phyloP scores from a whole-genome alignment of 345 rosid genomes.

The Eucalyptus paniculata region DNA sequence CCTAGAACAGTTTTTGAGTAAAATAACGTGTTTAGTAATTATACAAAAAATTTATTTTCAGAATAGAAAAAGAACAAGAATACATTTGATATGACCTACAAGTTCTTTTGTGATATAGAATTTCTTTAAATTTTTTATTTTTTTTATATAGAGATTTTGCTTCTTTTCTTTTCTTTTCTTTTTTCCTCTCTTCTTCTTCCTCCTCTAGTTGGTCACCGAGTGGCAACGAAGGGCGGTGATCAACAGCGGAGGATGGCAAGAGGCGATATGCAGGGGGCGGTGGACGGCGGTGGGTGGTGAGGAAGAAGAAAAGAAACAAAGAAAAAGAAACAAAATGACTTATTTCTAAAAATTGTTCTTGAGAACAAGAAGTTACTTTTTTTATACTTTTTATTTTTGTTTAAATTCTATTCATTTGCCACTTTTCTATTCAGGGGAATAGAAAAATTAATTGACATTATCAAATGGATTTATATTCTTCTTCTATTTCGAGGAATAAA shows the following conservation, averaged over 20 bases:
- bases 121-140: too few species aligned
- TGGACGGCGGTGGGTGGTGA: rapidly evolving
- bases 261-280: rapidly evolving
- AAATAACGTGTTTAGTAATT: rapidly evolving
- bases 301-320: too few species aligned
- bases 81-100: too few species aligned
- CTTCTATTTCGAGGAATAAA: rapidly evolving
- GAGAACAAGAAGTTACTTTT: too few species aligned
- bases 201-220: too few species aligned
- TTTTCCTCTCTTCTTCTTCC: too few species aligned
- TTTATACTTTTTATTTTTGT: too few species aligned
- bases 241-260: rapidly evolving
- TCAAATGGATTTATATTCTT: rapidly evolving
- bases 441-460: rapidly evolving
- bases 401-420: rapidly evolving
- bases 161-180: too few species aligned
- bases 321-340: too few species aligned
- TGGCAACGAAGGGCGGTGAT: rapidly evolving
- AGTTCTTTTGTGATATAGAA: too few species aligned
- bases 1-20: rapidly evolving
- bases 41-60: rapidly evolving
- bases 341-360: rapidly evolving
- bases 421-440: rapidly evolving
- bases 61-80: too few species aligned
- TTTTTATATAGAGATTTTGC: too few species aligned